Percentiles rank a stretch among this genome's conserved stretches.
Evolutionary conservation across 169 alveolate species (phyloP).

Genomic region (Plasmodium chabaudi): DNA sequence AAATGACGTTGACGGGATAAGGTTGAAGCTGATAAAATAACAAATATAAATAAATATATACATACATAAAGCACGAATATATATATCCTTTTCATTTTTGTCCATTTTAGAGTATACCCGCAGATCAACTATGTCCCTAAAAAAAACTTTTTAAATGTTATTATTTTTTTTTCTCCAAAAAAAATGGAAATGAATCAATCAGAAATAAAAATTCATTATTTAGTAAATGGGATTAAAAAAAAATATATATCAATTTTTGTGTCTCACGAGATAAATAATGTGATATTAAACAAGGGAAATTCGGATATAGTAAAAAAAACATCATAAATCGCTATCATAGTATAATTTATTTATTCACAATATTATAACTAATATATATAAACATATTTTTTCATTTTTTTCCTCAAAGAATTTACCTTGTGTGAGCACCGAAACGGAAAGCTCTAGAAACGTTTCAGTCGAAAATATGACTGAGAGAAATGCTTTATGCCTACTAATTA

Average conservation of each 20-base stretch:
- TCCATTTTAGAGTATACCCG: conserved; percentile 34
- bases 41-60: neutral
- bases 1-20: conserved; percentile 46
- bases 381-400: conserved; percentile 3
- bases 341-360: neutral
- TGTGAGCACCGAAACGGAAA: conserved; percentile 71
- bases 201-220: conserved; percentile 60
- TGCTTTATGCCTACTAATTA: conserved; percentile 46
- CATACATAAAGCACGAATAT: neutral
- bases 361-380: neutral
- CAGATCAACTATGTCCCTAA: conserved; percentile 58
- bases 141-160: conserved; percentile 59
- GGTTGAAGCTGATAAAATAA: conserved; percentile 2
- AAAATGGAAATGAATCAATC: conserved; percentile 26
- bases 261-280: conserved; percentile 70
- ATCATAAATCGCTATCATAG: too few relatives aligned
- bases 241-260: conserved; percentile 64
- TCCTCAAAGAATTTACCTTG: conserved; percentile 43
- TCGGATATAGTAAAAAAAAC: conserved; percentile 38
- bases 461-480: conserved; percentile 73
- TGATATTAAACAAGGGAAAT: conserved; percentile 47
- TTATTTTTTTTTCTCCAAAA: conserved; percentile 64
- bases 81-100: neutral
- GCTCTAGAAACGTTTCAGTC: conserved; percentile 43
- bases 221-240: conserved; percentile 72